Evolutionary conservation across 129 eudicot genomes (phyloP).

Genomic region (Centrapalus pauciflorus): DNA sequence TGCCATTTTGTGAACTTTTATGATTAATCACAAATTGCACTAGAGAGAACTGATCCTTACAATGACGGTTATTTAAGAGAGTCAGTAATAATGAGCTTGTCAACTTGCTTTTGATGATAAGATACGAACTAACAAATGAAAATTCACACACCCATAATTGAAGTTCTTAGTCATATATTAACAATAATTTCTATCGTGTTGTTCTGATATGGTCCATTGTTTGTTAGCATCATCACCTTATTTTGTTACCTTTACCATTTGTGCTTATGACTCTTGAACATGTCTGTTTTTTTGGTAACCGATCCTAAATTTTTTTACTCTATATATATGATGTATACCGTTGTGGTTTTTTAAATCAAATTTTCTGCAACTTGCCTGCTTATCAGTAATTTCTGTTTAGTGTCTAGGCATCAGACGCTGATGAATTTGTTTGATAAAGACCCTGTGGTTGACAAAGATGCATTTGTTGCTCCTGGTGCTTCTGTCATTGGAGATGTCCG

Average conservation of each 20-base stretch:
- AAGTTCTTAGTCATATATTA: neutral
- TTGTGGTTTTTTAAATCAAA: neutral
- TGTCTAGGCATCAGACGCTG: constrained; percentile 87
- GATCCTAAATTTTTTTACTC: neutral
- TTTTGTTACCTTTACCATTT: neutral
- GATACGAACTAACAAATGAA: neutral
- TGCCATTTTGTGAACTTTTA: neutral
- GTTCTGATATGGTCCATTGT: neutral
- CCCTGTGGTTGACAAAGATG: constrained; percentile 72
- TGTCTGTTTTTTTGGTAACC: neutral
- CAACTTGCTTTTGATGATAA: neutral
- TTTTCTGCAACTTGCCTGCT: neutral
- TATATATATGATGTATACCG: neutral
- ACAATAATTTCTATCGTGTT: neutral
- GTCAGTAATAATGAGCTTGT: neutral
- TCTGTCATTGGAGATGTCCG: constrained; percentile 87
- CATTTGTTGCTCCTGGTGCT: constrained; percentile 97
- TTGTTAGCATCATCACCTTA: neutral
- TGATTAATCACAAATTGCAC: neutral
- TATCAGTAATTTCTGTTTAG: constrained; percentile 28
- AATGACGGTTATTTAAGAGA: constrained; percentile 5
- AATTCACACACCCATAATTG: neutral
- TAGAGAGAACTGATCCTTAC: no score
- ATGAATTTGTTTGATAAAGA: constrained; percentile 76
- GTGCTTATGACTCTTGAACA: neutral